These are phyloP conservation scores for Claviceps quebecensis DNA, from an alignment of 2,329 filamentous ascomycete genomes.

Conservation along the genomic window DNA sequence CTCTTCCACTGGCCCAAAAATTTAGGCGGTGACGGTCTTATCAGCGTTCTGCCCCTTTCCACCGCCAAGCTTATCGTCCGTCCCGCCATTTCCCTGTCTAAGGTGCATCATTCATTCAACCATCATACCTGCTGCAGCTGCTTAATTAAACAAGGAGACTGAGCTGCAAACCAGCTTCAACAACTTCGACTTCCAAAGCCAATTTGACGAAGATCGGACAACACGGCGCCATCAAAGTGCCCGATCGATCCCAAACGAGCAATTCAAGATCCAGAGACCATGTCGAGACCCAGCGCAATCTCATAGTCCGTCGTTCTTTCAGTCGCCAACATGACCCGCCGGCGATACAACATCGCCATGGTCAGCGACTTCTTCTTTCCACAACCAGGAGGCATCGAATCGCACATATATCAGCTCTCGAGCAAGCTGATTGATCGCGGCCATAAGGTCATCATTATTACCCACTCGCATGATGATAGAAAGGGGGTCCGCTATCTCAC, in stretches of 20 bases:
- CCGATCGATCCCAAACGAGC: no score
- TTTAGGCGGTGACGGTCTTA: constrained; percentile 21
- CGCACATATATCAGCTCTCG: constrained; percentile 95
- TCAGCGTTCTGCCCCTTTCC: constrained; percentile 21
- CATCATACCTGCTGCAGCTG: background rate
- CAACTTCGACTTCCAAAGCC: background rate
- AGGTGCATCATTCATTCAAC: background rate
- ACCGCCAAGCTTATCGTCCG: constrained; percentile 22
- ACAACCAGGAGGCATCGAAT: constrained; percentile 90
- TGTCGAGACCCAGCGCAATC: background rate
- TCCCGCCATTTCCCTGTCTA: background rate
- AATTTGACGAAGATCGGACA: background rate
- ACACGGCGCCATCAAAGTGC: no score
- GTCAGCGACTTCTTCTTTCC: constrained; percentile 99
- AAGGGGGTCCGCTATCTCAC: constrained; percentile 90
- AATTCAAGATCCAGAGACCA: background rate
- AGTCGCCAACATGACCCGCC: constrained; percentile 32
- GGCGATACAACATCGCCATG: constrained; percentile 66
- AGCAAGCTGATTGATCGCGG: constrained; percentile 93
- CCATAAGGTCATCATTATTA: constrained; percentile 96
- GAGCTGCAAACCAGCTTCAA: no score
- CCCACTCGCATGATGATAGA: constrained; percentile 82
- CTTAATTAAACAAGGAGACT: no score
- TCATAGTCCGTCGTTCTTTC: constrained; percentile 4
- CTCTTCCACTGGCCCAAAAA: constrained; percentile 14